Base-by-base conservation (phyloP, 495 filamentous ascomycete species). In the Penicillium dipodomyicola region DNA sequence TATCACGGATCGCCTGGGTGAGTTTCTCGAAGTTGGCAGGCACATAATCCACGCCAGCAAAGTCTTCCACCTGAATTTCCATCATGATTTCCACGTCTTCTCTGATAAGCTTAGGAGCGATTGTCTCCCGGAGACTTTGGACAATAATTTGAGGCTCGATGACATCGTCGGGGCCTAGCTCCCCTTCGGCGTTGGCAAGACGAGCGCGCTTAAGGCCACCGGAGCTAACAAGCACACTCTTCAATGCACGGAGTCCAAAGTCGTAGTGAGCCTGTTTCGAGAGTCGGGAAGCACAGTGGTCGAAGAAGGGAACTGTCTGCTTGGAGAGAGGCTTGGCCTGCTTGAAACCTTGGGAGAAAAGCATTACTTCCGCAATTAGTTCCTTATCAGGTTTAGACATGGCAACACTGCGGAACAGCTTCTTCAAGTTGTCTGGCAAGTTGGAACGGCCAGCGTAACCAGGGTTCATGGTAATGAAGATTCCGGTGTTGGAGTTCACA, bases 331-430 rank as follows among this genome's bases (percentile, higher is more conserved):
- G 78, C 73, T 97, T 97, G 29, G 94, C 94, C 68, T 95, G 88
- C 65, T 88, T 92, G 80, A 99, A 99, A 60, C 94, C 94, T 77
- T 99, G 94, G 5, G 94, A 99, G 77, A 95, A 99, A 20, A 99
- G 86, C 94, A 97, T 99, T 54, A 99, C 94, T 77, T 99, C 94
- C 17, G 94, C 88, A 73, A 99, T 99, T 59, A 97, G 89, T 70
- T 99, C 94, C 72, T 99, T 99, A 76, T 99, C 94, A 0, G 94
- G 94, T 72, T 97, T 97, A 9, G 95, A 97, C 94, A 99, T 99
- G 40, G 94, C 94, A 45, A 99, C 94, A 66, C 95, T 97, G 63
- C 94, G 84, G 84, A 99, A 99, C 20, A 99, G 79, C 74, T 99
- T 99, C 82, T 99, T 99, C 71, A 99, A 71, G 69, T 99, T 99